These are phyloP conservation scores for Fusarium kyushuense DNA, from an alignment of 2,329 filamentous ascomycete genomes.

Conservation along the genomic window DNA sequence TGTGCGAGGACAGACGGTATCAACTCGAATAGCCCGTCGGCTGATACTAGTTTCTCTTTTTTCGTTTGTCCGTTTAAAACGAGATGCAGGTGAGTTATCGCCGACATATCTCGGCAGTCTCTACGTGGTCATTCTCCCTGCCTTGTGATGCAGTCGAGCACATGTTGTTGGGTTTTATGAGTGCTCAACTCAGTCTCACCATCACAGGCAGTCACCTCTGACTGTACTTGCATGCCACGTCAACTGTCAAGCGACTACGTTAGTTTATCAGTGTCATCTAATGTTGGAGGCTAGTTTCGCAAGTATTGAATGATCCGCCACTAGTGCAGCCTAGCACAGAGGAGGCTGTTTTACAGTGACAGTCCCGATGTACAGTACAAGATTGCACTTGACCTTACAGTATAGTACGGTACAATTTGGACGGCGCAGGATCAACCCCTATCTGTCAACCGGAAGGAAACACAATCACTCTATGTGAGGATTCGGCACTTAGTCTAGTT, in stretches of 20 bases:
- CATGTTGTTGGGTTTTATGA: conserved; percentile 18
- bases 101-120: conserved; percentile 29
- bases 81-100: conserved; percentile 41
- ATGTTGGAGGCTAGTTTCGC: conserved; percentile 18
- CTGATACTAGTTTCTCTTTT: conserved; percentile 27
- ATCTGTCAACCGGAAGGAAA: conserved; percentile 1
- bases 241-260: conserved; percentile 38
- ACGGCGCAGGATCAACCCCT: conserved; percentile 15
- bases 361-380: conserved; percentile 2
- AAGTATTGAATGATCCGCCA: conserved; percentile 19
- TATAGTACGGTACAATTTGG: background rate
- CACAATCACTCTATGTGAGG: background rate
- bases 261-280: conserved; percentile 16
- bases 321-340: conserved; percentile 16
- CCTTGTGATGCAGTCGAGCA: conserved; percentile 35
- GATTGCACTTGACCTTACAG: conserved; percentile 11
- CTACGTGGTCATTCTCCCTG: conserved; percentile 16
- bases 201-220: conserved; percentile 18
- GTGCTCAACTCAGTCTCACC: conserved; percentile 23
- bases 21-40: conserved; percentile 24
- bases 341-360: conserved; percentile 33
- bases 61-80: conserved; percentile 13
- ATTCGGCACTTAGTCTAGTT: conserved; percentile 7
- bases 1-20: conserved; percentile 29
- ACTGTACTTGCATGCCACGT: conserved; percentile 45